Conservation (phyloP, 768 basidiomycete genomes). For the Filobasidium floriforme region DNA sequence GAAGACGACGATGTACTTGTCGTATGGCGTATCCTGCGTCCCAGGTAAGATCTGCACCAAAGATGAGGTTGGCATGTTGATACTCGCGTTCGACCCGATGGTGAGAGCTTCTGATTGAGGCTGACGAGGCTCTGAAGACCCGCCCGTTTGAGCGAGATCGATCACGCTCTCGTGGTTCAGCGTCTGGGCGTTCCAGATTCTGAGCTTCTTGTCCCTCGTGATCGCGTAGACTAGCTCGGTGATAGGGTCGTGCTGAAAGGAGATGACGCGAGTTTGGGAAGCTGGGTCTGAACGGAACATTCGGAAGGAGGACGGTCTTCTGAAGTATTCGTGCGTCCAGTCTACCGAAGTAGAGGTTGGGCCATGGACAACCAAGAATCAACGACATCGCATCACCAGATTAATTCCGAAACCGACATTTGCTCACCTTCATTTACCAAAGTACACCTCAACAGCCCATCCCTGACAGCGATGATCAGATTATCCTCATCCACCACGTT, state of each 20-base stretch:
- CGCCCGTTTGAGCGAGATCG: constrained; percentile 3
- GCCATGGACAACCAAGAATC: too few relatives aligned
- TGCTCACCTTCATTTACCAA: background rate
- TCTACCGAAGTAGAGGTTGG: too few relatives aligned
- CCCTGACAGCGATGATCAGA: constrained; percentile 22
- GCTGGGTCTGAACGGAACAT: constrained; percentile 30
- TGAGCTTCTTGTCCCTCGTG: constrained; percentile 5
- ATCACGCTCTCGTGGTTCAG: background rate
- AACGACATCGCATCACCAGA: too few relatives aligned
- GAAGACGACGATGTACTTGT: background rate
- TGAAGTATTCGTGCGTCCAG: constrained; percentile 24
- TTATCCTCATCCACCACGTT: constrained; percentile 29
- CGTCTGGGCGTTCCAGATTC: constrained; percentile 4
- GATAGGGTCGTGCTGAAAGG: background rate
- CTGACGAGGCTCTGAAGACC: background rate
- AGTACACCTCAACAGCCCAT: constrained; percentile 16
- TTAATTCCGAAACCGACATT: too few relatives aligned
- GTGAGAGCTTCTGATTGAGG: background rate
- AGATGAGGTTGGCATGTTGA: background rate
- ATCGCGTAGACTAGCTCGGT: background rate
- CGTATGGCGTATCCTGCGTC: background rate
- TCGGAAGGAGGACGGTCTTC: constrained; percentile 26
- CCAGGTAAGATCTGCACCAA: background rate
- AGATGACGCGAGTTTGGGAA: constrained; percentile 30
- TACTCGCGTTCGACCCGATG: constrained; percentile 6